A percentile compares a stretch with the other conserved stretches of the same genome.
Evolutionary conservation across 306 rosid species (phyloP).

Genomic region (Rosa persica): DNA sequence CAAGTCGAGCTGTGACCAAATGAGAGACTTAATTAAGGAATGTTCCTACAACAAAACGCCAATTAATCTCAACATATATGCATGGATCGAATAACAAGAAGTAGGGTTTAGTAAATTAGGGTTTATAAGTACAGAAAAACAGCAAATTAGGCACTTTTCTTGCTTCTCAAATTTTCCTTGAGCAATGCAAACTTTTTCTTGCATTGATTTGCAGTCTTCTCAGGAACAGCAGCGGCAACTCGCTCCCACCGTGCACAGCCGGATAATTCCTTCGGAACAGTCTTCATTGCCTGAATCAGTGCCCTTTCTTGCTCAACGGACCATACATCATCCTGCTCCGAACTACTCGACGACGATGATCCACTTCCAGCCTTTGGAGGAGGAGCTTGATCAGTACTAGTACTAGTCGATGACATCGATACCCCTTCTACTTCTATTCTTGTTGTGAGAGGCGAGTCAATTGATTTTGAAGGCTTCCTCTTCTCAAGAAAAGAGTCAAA

Average conservation of each 20-base stretch:
- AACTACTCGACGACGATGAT: slow-evolving; percentile 43
- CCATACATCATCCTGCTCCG: slow-evolving; percentile 73
- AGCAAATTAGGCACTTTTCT: slow-evolving; percentile 50
- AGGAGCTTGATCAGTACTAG: slow-evolving; percentile 23
- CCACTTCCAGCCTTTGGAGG: slow-evolving; percentile 39
- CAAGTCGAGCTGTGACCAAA: neutral
- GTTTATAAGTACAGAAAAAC: neutral
- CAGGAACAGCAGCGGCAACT: slow-evolving; percentile 84
- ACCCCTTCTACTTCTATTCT: slow-evolving; percentile 67
- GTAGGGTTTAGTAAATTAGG: neutral
- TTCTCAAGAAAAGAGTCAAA: slow-evolving; percentile 91
- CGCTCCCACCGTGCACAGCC: slow-evolving; percentile 83
- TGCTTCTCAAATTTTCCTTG: slow-evolving; percentile 89
- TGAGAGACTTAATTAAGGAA: neutral
- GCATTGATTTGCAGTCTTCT: slow-evolving; percentile 72
- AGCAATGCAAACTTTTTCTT: slow-evolving; percentile 70
- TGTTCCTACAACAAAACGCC: neutral
- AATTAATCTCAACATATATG: neutral
- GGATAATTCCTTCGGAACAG: slow-evolving; percentile 67
- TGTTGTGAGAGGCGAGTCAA: slow-evolving; percentile 83
- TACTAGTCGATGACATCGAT: slow-evolving; percentile 28
- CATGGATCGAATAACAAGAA: neutral
- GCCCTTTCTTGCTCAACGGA: slow-evolving; percentile 84
- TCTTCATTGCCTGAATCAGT: slow-evolving; percentile 85
- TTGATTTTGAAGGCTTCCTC: slow-evolving; percentile 76